These are phyloP conservation scores for Scleroderma bovista DNA, from an alignment of 768 basidiomycete species.

Conservation along the genomic window DNA sequence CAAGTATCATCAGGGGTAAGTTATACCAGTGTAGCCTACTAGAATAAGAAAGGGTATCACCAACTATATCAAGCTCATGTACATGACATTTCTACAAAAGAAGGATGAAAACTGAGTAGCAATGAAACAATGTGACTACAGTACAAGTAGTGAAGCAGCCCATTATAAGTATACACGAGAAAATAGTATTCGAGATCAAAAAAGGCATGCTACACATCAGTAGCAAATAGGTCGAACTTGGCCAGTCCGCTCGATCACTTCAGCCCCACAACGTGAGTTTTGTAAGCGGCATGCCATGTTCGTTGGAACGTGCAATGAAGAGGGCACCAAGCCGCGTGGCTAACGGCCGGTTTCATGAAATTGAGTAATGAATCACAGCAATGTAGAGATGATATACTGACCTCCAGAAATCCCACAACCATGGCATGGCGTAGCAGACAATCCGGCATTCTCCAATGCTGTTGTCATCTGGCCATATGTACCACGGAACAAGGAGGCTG, in stretches of 20 bases:
- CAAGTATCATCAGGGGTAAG: too few relatives aligned
- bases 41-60: too few relatives aligned
- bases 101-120: too few relatives aligned
- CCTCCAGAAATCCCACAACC: constrained; percentile 27
- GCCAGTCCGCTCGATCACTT: constrained; percentile 3
- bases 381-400: constrained; percentile 11
- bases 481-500: constrained; percentile 35
- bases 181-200: too few relatives aligned
- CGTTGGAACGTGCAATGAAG: constrained; percentile 33
- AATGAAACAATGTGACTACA: too few relatives aligned
- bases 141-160: too few relatives aligned
- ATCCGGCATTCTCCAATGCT: constrained; percentile 34
- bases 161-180: too few relatives aligned
- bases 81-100: too few relatives aligned
- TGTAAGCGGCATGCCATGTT: constrained; percentile 31
- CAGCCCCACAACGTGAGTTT: constrained; percentile 39
- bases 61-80: too few relatives aligned
- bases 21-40: too few relatives aligned
- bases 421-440: constrained; percentile 28
- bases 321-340: constrained; percentile 38
- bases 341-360: constrained; percentile 7
- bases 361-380: not conserved
- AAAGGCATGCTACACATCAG: not conserved
- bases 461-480: constrained; percentile 39
- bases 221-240: too few relatives aligned